Evolutionary conservation across 768 basidiomycete species (phyloP).

Genomic region (Boletus pseudo-olivaceus): DNA sequence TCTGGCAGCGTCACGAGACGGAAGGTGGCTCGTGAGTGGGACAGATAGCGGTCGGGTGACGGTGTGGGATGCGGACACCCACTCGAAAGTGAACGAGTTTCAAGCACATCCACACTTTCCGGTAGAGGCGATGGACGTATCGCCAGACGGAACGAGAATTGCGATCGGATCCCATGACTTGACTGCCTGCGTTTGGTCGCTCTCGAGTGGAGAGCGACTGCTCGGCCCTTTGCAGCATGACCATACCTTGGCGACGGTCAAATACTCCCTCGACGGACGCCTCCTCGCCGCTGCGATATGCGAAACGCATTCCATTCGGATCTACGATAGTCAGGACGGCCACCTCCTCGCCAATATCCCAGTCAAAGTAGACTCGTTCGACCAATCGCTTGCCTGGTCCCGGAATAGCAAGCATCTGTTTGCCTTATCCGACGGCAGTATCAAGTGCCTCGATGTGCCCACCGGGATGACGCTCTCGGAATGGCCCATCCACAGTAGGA

Average conservation of each 20-base stretch:
- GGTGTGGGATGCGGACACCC: slow-evolving; percentile 2
- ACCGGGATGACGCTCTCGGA: neutral
- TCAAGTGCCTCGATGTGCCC: slow-evolving; percentile 1
- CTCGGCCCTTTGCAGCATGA: slow-evolving; percentile 1
- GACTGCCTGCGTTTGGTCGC: slow-evolving; percentile 2
- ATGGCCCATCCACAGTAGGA: slow-evolving; percentile 4
- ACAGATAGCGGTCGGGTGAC: neutral
- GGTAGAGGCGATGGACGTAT: slow-evolving; percentile 6
- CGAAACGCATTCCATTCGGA: neutral
- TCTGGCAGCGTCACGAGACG: slow-evolving; percentile 1
- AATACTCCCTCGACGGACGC: slow-evolving; percentile 7
- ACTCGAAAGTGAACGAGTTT: neutral
- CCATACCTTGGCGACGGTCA: slow-evolving; percentile 3
- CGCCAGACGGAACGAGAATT: slow-evolving; percentile 9
- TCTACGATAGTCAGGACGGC: slow-evolving; percentile 2
- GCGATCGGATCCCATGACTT: slow-evolving; percentile 7
- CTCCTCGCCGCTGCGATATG: slow-evolving; percentile 9
- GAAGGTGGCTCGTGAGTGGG: slow-evolving; percentile 8
- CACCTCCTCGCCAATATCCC: neutral
- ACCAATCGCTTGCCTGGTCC: slow-evolving; percentile 11
- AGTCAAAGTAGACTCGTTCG: neutral
- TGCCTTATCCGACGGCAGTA: neutral
- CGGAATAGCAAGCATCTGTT: slow-evolving; percentile 1
- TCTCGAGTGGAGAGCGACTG: neutral
- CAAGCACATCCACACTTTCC: neutral